Evolutionary conservation across 2,329 filamentous ascomycete species (phyloP).

Genomic region (Cryphonectria radicalis): DNA sequence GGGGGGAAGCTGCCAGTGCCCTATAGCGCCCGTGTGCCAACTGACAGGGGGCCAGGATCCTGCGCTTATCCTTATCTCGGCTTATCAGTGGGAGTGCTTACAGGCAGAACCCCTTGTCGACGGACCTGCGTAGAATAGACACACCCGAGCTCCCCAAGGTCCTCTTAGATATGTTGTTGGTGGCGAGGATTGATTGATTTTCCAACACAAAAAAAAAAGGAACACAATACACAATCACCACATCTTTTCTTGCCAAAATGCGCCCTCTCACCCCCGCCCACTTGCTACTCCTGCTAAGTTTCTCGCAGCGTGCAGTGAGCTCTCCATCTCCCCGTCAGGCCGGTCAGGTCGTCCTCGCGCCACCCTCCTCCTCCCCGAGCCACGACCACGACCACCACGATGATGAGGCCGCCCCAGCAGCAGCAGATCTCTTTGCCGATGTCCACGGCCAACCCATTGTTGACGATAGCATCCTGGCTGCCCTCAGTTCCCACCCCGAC

Average conservation of each 20-base stretch:
- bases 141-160: too few relatives aligned
- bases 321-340: constrained; percentile 14
- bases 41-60: neutral
- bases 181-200: too few relatives aligned
- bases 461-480: constrained; percentile 23
- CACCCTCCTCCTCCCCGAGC: neutral
- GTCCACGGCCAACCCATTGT: constrained; percentile 3
- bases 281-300: constrained; percentile 15
- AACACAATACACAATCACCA: neutral
- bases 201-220: too few relatives aligned
- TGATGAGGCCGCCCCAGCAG: neutral
- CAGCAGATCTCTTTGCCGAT: neutral
- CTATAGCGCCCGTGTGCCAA: neutral
- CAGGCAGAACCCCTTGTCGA: neutral
- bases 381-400: neutral
- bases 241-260: constrained; percentile 11
- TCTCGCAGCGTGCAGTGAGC: constrained; percentile 18
- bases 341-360: constrained; percentile 20
- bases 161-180: neutral
- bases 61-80: neutral
- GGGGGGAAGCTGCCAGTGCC: neutral
- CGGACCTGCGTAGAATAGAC: neutral
- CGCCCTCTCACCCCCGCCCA: constrained; percentile 12
- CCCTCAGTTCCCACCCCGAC: constrained; percentile 16
- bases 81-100: neutral